These are phyloP conservation scores for Penicillium coprophilum DNA, from an alignment of 495 filamentous ascomycete genomes.

Conservation along the genomic window DNA sequence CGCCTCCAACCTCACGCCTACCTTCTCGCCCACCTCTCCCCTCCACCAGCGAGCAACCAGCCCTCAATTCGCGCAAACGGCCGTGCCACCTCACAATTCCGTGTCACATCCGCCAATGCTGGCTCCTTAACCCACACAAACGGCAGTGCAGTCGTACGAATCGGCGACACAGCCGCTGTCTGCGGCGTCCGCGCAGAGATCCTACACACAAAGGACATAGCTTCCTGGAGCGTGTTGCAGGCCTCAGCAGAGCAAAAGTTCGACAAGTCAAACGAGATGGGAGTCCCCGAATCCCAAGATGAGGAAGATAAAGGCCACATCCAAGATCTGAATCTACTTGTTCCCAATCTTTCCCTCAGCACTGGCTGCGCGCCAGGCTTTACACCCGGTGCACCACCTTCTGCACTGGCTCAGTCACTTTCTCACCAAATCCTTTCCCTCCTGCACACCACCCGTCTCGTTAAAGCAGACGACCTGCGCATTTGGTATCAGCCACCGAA, in stretches of 20 bases:
- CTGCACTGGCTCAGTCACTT: constrained; percentile 76
- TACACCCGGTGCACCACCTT: constrained; percentile 79
- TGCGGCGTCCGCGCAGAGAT: constrained; percentile 89
- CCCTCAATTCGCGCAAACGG: constrained; percentile 74
- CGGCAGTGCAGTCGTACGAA: constrained; percentile 82
- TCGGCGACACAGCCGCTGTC: constrained; percentile 87
- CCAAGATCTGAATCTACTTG: constrained; percentile 66
- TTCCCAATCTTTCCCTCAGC: constrained; percentile 86
- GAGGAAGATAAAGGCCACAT: constrained; percentile 56
- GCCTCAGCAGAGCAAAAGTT: constrained; percentile 23
- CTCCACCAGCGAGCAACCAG: constrained; percentile 51
- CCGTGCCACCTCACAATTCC: constrained; percentile 66
- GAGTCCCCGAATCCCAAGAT: constrained; percentile 21
- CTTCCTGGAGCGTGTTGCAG: constrained; percentile 55
- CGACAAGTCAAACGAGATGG: constrained; percentile 26
- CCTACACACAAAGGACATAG: constrained; percentile 66
- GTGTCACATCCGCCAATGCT: constrained; percentile 69
- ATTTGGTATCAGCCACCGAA: constrained; percentile 64
- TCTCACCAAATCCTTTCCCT: constrained; percentile 73
- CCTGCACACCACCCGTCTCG: constrained; percentile 63
- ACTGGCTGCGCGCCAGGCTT: constrained; percentile 87
- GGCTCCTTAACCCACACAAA: constrained; percentile 81
- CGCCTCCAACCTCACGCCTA: constrained; percentile 86
- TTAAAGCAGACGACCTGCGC: constrained; percentile 61
- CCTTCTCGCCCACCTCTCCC: constrained; percentile 81